Conservation (phyloP, 164 flowering plant species). For the Liquidambar formosana region DNA sequence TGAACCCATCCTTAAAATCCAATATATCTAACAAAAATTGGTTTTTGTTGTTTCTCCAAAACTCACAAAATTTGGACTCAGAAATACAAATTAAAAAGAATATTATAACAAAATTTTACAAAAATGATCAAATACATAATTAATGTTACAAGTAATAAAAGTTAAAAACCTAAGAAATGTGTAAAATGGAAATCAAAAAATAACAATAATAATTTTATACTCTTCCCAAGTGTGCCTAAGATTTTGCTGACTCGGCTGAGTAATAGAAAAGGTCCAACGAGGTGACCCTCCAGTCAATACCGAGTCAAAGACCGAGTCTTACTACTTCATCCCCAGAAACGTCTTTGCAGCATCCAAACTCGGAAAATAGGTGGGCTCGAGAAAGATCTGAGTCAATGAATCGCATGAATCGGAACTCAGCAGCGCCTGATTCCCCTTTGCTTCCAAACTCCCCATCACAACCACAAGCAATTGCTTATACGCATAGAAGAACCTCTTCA, state of each 20-base stretch:
- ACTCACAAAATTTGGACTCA: too few relatives aligned
- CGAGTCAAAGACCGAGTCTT: not conserved
- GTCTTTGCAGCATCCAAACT: constrained; percentile 97
- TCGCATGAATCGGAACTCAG: constrained; percentile 33
- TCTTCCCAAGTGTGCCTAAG: not conserved
- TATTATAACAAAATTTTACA: not conserved
- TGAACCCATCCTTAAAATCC: too few relatives aligned
- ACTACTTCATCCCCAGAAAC: constrained; percentile 45
- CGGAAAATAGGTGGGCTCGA: constrained; percentile 82
- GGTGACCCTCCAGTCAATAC: not conserved
- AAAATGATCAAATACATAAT: not conserved
- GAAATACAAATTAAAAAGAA: too few relatives aligned
- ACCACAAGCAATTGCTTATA: constrained; percentile 64
- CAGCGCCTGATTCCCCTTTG: constrained; percentile 42
- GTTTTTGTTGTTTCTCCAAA: too few relatives aligned
- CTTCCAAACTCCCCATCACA: constrained; percentile 86
- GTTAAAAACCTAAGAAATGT: not conserved
- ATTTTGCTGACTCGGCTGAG: not conserved
- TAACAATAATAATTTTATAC: not conserved
- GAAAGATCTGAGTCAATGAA: constrained; percentile 55
- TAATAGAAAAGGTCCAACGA: not conserved
- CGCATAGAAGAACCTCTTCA: constrained; percentile 73
- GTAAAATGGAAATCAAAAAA: not conserved
- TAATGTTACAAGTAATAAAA: not conserved
- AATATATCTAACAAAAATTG: too few relatives aligned